A percentile compares a stretch with the other conserved stretches of the same genome.
Evolutionary conservation across 176 grass and related monocot genomes (phyloP).

Genomic region (Pharus latifolius): DNA sequence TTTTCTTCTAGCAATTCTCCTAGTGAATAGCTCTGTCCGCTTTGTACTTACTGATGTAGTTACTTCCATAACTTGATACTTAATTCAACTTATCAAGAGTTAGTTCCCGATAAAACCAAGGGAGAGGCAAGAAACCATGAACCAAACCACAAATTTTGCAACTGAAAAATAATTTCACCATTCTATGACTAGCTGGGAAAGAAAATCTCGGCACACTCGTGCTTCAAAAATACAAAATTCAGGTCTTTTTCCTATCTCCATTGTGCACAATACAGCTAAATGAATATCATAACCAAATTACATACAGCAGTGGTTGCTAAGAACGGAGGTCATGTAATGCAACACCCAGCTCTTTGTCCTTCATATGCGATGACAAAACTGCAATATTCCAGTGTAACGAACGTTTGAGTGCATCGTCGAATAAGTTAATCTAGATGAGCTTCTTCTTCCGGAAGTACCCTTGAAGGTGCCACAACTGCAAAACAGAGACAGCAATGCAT

Average conservation of each 20-base stretch:
- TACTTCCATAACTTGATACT: too few species aligned
- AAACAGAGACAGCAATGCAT: conserved; percentile 51
- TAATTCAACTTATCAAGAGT: neutral
- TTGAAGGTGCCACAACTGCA: conserved; percentile 83
- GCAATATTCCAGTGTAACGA: neutral
- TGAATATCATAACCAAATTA: neutral
- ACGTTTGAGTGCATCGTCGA: conserved; percentile 1
- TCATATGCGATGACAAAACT: conserved; percentile 3
- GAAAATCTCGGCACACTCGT: neutral
- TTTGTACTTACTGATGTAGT: neutral
- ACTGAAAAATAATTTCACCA: neutral
- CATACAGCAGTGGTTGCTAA: conserved; percentile 3
- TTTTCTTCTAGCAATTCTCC: neutral
- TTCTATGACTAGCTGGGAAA: neutral
- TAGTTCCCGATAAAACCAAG: neutral
- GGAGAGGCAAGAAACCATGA: neutral
- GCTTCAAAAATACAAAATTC: neutral
- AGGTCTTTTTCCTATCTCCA: neutral
- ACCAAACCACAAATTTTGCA: neutral
- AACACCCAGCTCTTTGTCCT: too few species aligned
- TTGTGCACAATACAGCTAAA: neutral
- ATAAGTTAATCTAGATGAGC: conserved; percentile 43
- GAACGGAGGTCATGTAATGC: too few species aligned
- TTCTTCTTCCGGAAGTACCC: conserved; percentile 87
- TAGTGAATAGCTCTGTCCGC: neutral